These are phyloP conservation scores for Picochlorum sp. DNA, from an alignment of 139 green algal genomes.

Conservation along the genomic window DNA sequence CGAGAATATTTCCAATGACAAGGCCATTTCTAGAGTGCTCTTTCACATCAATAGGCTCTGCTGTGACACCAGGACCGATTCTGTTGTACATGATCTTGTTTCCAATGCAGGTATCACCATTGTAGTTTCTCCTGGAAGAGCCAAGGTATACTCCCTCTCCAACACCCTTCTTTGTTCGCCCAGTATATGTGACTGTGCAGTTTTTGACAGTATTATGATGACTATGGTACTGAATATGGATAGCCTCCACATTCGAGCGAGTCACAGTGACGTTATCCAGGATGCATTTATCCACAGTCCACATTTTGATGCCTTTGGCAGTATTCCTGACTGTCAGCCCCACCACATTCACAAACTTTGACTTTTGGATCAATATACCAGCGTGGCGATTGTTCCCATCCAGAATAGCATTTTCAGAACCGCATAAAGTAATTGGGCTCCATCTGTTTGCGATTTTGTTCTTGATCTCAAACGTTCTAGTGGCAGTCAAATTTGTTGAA, in stretches of 20 bases:
- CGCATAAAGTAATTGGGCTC: conserved; percentile 6
- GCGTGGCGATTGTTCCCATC: not conserved
- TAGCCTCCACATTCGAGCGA: not conserved
- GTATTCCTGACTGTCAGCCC: conserved; percentile 3
- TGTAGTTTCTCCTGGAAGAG: not conserved
- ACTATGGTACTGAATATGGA: not conserved
- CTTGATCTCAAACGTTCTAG: not conserved
- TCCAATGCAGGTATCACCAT: not conserved
- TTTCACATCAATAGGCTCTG: conserved; percentile 11
- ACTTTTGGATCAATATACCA: conserved; percentile 4
- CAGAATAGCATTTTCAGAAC: conserved; percentile 1
- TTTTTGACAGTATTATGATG: conserved; percentile 5
- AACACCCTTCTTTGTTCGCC: not conserved
- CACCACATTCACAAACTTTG: conserved; percentile 4
- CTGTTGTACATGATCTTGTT: conserved; percentile 12
- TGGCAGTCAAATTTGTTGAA: not conserved
- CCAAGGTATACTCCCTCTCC: conserved; percentile 10
- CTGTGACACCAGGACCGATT: conserved; percentile 13
- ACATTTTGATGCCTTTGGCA: conserved; percentile 4
- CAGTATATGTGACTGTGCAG: conserved; percentile 4
- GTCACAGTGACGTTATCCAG: not conserved
- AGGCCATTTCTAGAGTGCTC: conserved; percentile 1
- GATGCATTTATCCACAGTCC: not conserved
- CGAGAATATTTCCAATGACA: conserved; percentile 10
- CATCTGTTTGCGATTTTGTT: conserved; percentile 7